A percentile compares a stretch with the other conserved stretches of the same genome.
These are phyloP conservation scores for Suillus weaverae DNA, from an alignment of 768 basidiomycete species.

Conservation along the genomic window DNA sequence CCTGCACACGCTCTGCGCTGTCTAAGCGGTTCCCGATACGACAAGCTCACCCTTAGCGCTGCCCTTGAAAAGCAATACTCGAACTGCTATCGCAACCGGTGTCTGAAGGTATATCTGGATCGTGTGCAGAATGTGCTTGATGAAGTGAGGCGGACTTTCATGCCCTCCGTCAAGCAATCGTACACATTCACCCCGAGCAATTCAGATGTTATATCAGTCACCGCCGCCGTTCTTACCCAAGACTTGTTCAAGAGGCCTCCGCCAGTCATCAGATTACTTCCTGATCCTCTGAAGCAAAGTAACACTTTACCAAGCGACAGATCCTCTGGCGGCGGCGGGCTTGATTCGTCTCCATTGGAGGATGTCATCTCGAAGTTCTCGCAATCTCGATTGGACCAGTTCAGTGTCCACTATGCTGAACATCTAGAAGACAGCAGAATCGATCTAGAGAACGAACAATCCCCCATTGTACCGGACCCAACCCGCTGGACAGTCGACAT, in stretches of 20 bases:
- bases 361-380: background rate
- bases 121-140: constrained; percentile 15
- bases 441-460: constrained; percentile 11
- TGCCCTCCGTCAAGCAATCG: background rate
- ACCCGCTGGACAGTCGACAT: background rate
- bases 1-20: background rate
- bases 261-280: background rate
- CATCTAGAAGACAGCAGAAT: constrained; percentile 13
- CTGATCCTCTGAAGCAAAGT: background rate
- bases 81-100: constrained; percentile 18
- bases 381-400: background rate
- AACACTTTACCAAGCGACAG: background rate
- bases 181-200: constrained; percentile 4
- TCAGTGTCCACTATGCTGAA: constrained; percentile 15
- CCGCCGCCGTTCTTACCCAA: background rate
- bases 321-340: background rate
- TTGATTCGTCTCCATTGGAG: background rate
- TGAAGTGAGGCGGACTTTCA: background rate
- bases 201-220: background rate
- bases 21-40: constrained; percentile 5
- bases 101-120: constrained; percentile 13
- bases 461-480: background rate
- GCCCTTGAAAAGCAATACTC: constrained; percentile 9
- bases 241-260: constrained; percentile 4
- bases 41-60: background rate